These are phyloP conservation scores for Multifurca ochricompacta DNA, from an alignment of 768 basidiomycete genomes.

Conservation along the genomic window DNA sequence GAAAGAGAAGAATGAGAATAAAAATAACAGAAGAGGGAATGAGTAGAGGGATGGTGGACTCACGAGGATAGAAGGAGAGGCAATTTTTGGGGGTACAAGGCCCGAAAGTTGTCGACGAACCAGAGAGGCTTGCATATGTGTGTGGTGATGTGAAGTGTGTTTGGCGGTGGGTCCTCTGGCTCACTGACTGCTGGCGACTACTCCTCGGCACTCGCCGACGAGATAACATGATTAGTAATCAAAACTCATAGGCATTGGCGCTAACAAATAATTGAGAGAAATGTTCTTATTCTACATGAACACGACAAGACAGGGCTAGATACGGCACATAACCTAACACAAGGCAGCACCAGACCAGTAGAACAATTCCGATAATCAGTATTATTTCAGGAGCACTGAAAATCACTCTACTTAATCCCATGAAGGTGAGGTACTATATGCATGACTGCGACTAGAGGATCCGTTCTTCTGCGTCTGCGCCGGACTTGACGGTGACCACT, in stretches of 20 bases:
- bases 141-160: too few species aligned
- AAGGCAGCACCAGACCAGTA: not conserved
- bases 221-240: too few species aligned
- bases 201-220: too few species aligned
- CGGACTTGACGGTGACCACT: conserved; percentile 78
- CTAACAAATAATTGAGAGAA: conserved; percentile 2
- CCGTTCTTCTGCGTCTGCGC: conserved; percentile 40
- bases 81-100: conserved; percentile 92
- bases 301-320: conserved; percentile 17
- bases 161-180: not conserved
- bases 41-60: conserved; percentile 25
- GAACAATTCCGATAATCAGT: conserved; percentile 1
- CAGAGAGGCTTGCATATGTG: conserved; percentile 82
- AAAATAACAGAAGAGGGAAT: not conserved
- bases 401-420: conserved; percentile 33
- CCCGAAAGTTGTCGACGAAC: conserved; percentile 77
- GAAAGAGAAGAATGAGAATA: not conserved
- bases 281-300: conserved; percentile 19
- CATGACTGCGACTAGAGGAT: conserved; percentile 31
- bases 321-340: conserved; percentile 14
- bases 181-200: not conserved
- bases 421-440: conserved; percentile 44
- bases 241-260: too few species aligned
- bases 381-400: not conserved
- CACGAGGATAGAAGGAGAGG: conserved; percentile 83